Percentiles rank a stretch among this genome's conserved stretches.
These are phyloP conservation scores for Dendrobium catenatum DNA, from an alignment of 106 monocot species.

Conservation along the genomic window DNA sequence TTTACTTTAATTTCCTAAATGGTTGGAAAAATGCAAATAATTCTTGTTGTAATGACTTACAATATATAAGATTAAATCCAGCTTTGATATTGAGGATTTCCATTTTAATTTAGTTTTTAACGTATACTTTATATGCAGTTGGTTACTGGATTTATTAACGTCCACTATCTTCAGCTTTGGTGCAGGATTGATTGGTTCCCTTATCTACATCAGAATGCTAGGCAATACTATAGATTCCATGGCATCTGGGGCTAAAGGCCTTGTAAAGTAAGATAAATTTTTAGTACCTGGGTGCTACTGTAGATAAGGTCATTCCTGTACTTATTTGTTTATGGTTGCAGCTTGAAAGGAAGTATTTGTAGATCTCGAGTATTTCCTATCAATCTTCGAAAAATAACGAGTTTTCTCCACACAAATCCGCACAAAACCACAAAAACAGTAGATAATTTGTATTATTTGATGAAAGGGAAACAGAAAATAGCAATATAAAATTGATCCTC, in stretches of 20 bases:
- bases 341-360: no score
- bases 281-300: not conserved
- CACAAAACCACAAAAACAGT: no score
- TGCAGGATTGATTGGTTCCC: slow-evolving; percentile 76
- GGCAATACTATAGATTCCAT: slow-evolving; percentile 81
- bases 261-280: slow-evolving; percentile 66
- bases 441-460: no score
- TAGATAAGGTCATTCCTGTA: not conserved
- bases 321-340: no score
- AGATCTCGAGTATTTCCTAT: no score
- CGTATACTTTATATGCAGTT: not conserved
- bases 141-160: not conserved
- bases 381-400: no score
- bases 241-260: slow-evolving; percentile 70
- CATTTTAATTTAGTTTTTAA: not conserved
- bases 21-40: not conserved
- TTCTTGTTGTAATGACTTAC: not conserved
- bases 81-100: not conserved
- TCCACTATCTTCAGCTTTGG: slow-evolving; percentile 56
- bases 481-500: no score
- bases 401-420: no score
- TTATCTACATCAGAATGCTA: slow-evolving; percentile 88
- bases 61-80: not conserved
- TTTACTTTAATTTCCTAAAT: no score
- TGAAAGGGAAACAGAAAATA: no score